Percentiles rank a stretch among this genome's conserved stretches.
Evolutionary conservation across 1,284 basidiomycete genomes (phyloP).

Genomic region (Porogramme epimiltina): DNA sequence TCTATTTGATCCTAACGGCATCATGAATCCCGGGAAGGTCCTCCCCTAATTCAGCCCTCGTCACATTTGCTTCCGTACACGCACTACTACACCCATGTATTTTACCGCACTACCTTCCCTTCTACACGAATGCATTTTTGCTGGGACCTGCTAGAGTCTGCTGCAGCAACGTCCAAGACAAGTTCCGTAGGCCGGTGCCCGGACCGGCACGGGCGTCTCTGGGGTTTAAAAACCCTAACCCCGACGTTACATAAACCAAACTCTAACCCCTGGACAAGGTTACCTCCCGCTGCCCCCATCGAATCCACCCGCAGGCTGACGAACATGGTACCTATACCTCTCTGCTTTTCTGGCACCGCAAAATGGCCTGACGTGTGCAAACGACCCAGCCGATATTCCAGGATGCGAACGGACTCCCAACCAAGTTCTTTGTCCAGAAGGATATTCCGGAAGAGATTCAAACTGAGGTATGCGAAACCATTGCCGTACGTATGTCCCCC

Average conservation of each 20-base stretch:
- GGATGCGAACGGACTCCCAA: conserved; percentile 58
- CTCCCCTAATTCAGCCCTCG: conserved; percentile 36
- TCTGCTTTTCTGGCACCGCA: background rate
- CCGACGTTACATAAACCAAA: conserved; percentile 26
- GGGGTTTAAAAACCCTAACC: conserved; percentile 34
- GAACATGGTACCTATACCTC: conserved; percentile 26
- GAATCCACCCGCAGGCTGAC: background rate
- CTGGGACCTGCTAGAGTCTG: too few relatives aligned
- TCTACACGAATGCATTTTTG: background rate
- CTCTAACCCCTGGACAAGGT: conserved; percentile 33
- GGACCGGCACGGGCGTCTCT: conserved; percentile 11
- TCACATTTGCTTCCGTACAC: background rate
- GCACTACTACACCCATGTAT: conserved; percentile 14
- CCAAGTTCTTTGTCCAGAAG: conserved; percentile 83
- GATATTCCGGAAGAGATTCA: conserved; percentile 71
- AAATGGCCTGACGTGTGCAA: conserved; percentile 9
- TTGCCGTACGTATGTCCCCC: conserved; percentile 50
- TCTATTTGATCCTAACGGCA: conserved; percentile 89
- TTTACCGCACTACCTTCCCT: background rate
- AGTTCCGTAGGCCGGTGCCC: background rate
- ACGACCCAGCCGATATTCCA: conserved; percentile 61
- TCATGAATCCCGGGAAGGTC: conserved; percentile 92
- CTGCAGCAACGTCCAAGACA: too few relatives aligned
- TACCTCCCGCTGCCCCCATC: conserved; percentile 15
- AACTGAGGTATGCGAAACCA: conserved; percentile 65